Base-by-base conservation (phyloP, 176 grass and related monocot species). In the Phoenix roebelenii region DNA sequence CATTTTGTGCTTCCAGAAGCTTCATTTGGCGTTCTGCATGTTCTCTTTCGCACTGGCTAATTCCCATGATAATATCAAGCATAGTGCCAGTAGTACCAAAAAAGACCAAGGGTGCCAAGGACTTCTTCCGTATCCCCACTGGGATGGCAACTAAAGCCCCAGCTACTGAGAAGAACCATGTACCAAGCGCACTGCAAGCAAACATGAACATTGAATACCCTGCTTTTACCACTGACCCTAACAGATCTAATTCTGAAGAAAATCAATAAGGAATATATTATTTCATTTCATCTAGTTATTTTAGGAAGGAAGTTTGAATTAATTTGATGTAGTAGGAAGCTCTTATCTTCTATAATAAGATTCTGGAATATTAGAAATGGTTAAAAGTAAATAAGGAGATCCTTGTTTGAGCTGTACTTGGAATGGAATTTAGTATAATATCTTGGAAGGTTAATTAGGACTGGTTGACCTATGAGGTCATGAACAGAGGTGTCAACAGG, bases 71-170 rank as follows among this genome's bases (percentile, higher is more conserved):
- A 60, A 97, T 91, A 70, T 97, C 93, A 57, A 91, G 81, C 93
- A 97, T 97, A n/a, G 87, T 97, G 66, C 93, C 93, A 15, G 93
- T 97, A 1, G 87, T 91, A 28, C 84, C 93, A 17, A 88, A 97
- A 52, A 91, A 97, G 20, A 97, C 87, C 50, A 97, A 66, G 0
- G 93, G 93, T 14, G 69, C 87, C 14, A 97, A 72, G 0, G 93
- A 97, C 70, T 97, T 97, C 72, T 55, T 91, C 51, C 85, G 84
- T 76, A 97, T 91, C 48, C 93, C 93, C 44, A 97, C 84, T 23
- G 87, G 93, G 78, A 97, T 97, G 18, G 93, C 87, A 72, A 97
- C 16, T 63, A 97, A 76, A 30, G 83, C 86, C 54, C 92, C 86
- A n/a, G 63, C 85, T 60, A 90, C 74, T 0, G 92, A 96, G 83